phyloP scores from a whole-genome alignment of 805 yeast genomes.

The Cyberlindnera sargentensis region DNA sequence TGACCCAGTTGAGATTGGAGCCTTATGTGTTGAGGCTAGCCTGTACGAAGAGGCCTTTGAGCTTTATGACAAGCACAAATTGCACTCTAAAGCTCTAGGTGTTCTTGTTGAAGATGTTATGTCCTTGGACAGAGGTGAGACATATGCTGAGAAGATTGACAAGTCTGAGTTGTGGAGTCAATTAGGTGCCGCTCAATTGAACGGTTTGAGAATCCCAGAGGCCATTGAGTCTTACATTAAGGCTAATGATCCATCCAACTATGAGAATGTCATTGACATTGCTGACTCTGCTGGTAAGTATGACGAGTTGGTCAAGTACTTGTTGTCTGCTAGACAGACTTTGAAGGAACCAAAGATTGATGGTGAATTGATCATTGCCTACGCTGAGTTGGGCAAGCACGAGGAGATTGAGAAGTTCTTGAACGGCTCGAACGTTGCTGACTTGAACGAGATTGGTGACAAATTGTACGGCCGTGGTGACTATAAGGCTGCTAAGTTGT shows the following conservation, averaged over 20 bases:
- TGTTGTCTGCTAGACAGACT: constrained; percentile 86
- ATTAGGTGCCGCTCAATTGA: constrained; percentile 91
- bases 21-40: constrained; percentile 82
- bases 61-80: constrained; percentile 79
- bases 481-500: constrained; percentile 88
- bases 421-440: constrained; percentile 86
- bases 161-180: constrained; percentile 88
- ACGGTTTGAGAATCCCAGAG: constrained; percentile 87
- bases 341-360: constrained; percentile 90
- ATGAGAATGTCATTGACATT: constrained; percentile 85
- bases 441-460: constrained; percentile 88
- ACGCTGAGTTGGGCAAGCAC: constrained; percentile 70
- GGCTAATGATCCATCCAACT: constrained; percentile 88
- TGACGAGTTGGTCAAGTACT: constrained; percentile 82
- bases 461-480: constrained; percentile 71
- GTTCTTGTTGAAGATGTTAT: constrained; percentile 89
- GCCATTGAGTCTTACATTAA: constrained; percentile 87
- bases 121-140: constrained; percentile 92
- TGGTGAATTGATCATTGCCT: constrained; percentile 82
- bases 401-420: constrained; percentile 81
- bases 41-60: constrained; percentile 91
- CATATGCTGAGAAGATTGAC: constrained; percentile 85
- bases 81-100: constrained; percentile 71
- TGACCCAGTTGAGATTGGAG: constrained; percentile 92
- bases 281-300: constrained; percentile 95